Base-by-base conservation (phyloP, 2,329 filamentous ascomycete species). In the Sordariomycetes sp. region DNA sequence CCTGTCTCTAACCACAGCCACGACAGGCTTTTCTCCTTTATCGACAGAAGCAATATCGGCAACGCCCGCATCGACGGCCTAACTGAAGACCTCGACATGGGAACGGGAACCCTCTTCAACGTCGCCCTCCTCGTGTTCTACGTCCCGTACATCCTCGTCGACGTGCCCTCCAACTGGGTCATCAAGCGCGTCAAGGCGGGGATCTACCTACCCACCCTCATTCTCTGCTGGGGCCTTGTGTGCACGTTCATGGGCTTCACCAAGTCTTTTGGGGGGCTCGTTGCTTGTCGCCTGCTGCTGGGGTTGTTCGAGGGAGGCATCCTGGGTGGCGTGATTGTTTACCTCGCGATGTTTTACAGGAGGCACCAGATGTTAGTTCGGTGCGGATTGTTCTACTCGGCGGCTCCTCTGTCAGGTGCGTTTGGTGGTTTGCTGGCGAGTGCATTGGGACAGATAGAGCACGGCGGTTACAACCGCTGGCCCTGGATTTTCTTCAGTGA, bases 41-140 rank as follows among this genome's bases (percentile, higher is more conserved):
- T 91, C 51, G 84, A 87, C 66, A 78, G 86, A 16, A 91, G 89
- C 28, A 93, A 94, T 65, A 89, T 92, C 60, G 89, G 89, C 52
- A 80, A 79, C 71, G 90, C 82, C 43, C 85, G 83, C 62, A 80
- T 86, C 60, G 61, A 64, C 65, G 63, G 69, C 62, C 54, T 73
- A 43, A 62, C 67, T 7, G 63, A 63, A n/a, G 66, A 69, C 25
- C 65, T 73, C 18, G 52, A 62, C 14, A 67, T 70, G 64, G 61
- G 58, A 61, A 79, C 71, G 5, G 80, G 85, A 59, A 71, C 76
- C 58, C 81, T 88, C 65, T 89, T 87, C 67, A 80, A 66, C 28
- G 60, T 59, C 12, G 62, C 65, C 14, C 58, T 66, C 22, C 61
- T 64, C 2, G 53, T 65, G 43, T 65, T 65, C 54, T 66, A 62